Base-by-base conservation (phyloP, 352 stramenopile genomes). In the Globisporangium emineosum region DNA sequence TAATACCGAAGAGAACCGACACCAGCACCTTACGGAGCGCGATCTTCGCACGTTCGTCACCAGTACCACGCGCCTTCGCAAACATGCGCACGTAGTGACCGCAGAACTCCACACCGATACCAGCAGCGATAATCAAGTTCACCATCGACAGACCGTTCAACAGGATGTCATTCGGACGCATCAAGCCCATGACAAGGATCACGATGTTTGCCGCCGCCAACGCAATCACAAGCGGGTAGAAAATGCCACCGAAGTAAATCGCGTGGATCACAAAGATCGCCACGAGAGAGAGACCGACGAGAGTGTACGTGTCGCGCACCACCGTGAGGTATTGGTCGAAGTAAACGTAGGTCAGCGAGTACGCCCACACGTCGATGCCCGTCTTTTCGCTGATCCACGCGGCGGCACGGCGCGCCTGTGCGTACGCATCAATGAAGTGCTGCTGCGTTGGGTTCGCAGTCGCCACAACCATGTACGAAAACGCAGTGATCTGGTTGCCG, bases 81-180 rank as follows among this genome's bases (percentile, higher is more conserved):
- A 93, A 96, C 64, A 88, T 86, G 10, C 75, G 72, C 30, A 89
- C 72, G 57, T 90, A 85, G 67, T 96, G 88, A 51, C 86, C 77
- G 32, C 78, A 90, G 72, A 96, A 96, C 59, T 96, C 88, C 25
- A 96, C 88, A 0, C 69, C 72, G 54, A 96, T 81, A 56, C 88
- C 88, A 13, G 89, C 78, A n/a, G 81, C 83, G 42, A 91, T 91
- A 32, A 95, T 83, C 37, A 96, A 56, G 67, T 96, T 96, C 35
- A 93, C 88, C 49, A 96, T 84, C 45, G 81, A 92, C 19, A 96
- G 79, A 53, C 84, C 88, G 64, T 96, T 96, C 10, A 96, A 65
- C 65, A 86, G 68, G 33, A 89, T 88, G 57, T 81, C 76, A 27
- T 85, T 68, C 19, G 80, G 75, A 64, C 76, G 70, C 80, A 89